Evolutionary conservation across 2,329 filamentous ascomycete species (phyloP).

Genomic region (Emmonsiellopsis sp.): DNA sequence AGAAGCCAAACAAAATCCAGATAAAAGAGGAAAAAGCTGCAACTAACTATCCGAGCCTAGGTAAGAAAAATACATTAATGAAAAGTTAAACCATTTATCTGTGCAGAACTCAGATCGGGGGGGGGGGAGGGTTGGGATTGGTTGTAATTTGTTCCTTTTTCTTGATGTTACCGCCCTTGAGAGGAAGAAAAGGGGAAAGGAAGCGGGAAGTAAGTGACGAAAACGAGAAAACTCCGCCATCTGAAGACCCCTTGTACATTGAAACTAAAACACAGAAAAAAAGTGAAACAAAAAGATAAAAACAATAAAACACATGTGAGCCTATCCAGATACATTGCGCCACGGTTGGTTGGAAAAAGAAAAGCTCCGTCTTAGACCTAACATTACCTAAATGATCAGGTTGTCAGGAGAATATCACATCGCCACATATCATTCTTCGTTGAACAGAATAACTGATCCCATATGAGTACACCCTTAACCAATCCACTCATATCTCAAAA

Average conservation of each 20-base stretch:
- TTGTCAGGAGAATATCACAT: not conserved
- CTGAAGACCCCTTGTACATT: slow-evolving; percentile 4
- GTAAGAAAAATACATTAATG: not conserved
- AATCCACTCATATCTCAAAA: slow-evolving; percentile 28
- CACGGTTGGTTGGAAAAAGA: not conserved
- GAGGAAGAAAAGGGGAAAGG: not conserved
- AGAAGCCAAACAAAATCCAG: not conserved
- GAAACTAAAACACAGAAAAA: slow-evolving; percentile 3
- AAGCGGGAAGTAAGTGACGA: not conserved
- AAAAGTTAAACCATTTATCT: not conserved
- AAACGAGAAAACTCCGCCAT: slow-evolving; percentile 6
- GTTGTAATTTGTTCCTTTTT: no score
- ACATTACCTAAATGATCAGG: no score
- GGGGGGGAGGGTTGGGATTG: no score
- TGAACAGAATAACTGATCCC: not conserved
- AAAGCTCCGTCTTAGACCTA: no score
- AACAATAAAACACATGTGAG: no score
- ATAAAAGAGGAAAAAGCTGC: not conserved
- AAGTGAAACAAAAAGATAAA: not conserved
- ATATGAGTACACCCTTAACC: not conserved
- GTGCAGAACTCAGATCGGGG: no score
- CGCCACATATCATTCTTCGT: not conserved
- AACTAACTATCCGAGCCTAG: no score
- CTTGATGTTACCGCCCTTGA: not conserved
- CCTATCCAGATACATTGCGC: slow-evolving; percentile 1